Evolutionary conservation across 192 early-diverging fungal genomes (phyloP), one percentile per base, ranked within the genome.

Genomic region (Backusella westeae): DNA sequence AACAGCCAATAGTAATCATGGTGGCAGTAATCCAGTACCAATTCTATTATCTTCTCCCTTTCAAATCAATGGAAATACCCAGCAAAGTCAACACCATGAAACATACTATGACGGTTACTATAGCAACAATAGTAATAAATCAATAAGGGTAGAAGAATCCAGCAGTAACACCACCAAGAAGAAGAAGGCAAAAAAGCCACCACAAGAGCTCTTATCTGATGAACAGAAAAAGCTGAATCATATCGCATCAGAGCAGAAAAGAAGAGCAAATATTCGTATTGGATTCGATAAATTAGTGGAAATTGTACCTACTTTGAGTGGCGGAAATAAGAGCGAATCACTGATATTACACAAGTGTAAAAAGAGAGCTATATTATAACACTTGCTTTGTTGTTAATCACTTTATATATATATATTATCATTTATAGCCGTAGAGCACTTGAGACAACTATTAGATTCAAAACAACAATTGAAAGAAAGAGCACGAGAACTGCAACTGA

Each of bases 221-320:
- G 89, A 91, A n/a, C 92, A 96, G 67, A 97, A 97, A 77, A 93
- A 93, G 75, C 90, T 91, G 15, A 97, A 97, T 84, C 96, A 97
- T 81, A 97, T 97, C 84, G 94, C 93, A 2, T 94, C 93, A 17
- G 96, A 97, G 79, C 95, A 98, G 82, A 94, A 95, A 78, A 91
- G 96, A 69, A 87, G 96, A 35, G 91, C 94, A 67, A 95, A 96
- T 76, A 98, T 98, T 80, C 89, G 94, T 12, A 79, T 89, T 41
- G 96, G 96, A 17, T 96, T 96, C 81, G 94, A 96, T 80, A 89
- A 93, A 76, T 88, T 98, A 46, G 91, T 94, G 21, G 92, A 93
- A 65, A 90, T 94, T 65, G 94, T 97, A 42, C 94, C 95, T 34
- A 90, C 89, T 9, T 81, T 97, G 71, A 93, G 88, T 53, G 90